These are phyloP conservation scores for Lachnum nothofagi DNA, from an alignment of 2,329 filamentous ascomycete genomes.

Conservation along the genomic window DNA sequence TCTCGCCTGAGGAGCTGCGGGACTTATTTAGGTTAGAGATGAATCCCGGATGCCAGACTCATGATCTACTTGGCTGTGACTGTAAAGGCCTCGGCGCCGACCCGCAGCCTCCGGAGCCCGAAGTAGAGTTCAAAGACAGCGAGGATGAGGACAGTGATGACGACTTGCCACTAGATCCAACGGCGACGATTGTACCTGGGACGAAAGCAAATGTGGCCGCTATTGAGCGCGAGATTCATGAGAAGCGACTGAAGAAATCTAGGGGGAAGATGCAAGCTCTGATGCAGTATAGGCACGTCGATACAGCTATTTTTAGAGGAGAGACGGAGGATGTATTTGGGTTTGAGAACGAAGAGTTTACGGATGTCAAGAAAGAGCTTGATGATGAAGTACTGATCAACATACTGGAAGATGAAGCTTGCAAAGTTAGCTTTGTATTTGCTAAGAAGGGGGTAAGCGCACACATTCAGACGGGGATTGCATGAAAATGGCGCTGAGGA, in stretches of 20 bases:
- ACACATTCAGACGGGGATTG: conserved; percentile 4
- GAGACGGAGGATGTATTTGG: conserved; percentile 31
- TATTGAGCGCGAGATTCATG: conserved; percentile 38
- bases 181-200: conserved; percentile 33
- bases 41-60: conserved; percentile 57
- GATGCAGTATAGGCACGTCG: conserved; percentile 51
- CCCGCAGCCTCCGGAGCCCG: conserved; percentile 13
- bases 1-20: conserved; percentile 60
- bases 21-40: conserved; percentile 65
- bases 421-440: conserved; percentile 45
- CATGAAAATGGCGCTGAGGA: conserved; percentile 16
- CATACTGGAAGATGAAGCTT: conserved; percentile 41
- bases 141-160: conserved; percentile 30
- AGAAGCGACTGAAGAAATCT: conserved; percentile 29
- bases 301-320: conserved; percentile 36
- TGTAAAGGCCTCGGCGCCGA: conserved; percentile 51
- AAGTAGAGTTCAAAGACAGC: conserved; percentile 11
- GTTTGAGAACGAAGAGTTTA: conserved; percentile 33
- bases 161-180: conserved; percentile 23
- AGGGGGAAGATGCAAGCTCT: conserved; percentile 42
- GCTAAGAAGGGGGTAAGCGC: conserved; percentile 34
- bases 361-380: conserved; percentile 33
- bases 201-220: conserved; percentile 42
- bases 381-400: conserved; percentile 47
- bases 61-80: conserved; percentile 59